Evolutionary conservation across 768 basidiomycete species (phyloP).

Genomic region (Hortiboletus flavorubellus): DNA sequence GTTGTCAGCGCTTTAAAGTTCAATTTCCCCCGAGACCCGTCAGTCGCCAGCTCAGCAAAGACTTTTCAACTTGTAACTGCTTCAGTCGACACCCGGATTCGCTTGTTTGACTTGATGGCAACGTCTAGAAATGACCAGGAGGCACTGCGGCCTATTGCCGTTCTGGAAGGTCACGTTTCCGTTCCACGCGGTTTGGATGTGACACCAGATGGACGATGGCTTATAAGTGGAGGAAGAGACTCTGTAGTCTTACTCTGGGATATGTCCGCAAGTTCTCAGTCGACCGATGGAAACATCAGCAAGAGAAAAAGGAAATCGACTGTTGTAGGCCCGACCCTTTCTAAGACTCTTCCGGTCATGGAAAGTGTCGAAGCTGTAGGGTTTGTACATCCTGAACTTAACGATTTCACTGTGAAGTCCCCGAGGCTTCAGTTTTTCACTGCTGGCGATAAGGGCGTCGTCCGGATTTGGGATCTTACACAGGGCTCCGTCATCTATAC

Average conservation of each 20-base stretch:
- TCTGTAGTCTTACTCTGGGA: conserved; percentile 95
- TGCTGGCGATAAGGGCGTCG: conserved; percentile 84
- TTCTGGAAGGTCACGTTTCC: conserved; percentile 94
- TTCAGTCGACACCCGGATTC: conserved; percentile 86
- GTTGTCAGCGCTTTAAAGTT: conserved; percentile 90
- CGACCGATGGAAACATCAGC: conserved; percentile 16
- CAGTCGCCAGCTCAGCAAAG: conserved; percentile 42
- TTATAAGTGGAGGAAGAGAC: conserved; percentile 90
- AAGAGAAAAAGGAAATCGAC: conserved; percentile 43
- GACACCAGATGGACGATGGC: conserved; percentile 81
- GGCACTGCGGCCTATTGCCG: conserved; percentile 61
- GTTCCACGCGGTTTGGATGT: conserved; percentile 91
- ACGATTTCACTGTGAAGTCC: conserved; percentile 34
- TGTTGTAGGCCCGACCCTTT: conserved; percentile 52
- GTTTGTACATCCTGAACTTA: conserved; percentile 51
- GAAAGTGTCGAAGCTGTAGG: conserved; percentile 90
- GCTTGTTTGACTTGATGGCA: conserved; percentile 85
- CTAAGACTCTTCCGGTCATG: conserved; percentile 77
- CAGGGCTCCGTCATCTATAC: conserved; percentile 61
- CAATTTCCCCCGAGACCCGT: conserved; percentile 67
- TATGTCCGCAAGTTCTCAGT: conserved; percentile 33
- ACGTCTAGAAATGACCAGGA: conserved; percentile 54
- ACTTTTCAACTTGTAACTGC: conserved; percentile 85
- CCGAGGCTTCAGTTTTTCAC: conserved; percentile 70
- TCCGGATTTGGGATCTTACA: conserved; percentile 82